These are phyloP conservation scores for Aspergillus hortae DNA, from an alignment of 2,329 filamentous ascomycete genomes.

Conservation along the genomic window DNA sequence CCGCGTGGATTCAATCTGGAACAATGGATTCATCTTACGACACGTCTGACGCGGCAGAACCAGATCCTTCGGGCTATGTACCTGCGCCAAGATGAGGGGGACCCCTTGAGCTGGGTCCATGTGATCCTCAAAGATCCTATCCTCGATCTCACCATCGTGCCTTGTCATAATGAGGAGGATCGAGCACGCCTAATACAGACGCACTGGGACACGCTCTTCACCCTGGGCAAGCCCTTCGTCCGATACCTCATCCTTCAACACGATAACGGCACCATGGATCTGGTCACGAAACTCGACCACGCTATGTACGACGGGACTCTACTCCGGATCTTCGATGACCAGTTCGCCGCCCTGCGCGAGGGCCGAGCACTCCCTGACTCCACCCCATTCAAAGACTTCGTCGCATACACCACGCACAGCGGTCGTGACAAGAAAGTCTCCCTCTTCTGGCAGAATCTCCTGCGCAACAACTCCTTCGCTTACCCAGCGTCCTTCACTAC, in stretches of 20 bases:
- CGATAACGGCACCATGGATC: constrained; percentile 18
- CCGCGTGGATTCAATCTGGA: constrained; percentile 8
- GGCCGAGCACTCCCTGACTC: constrained; percentile 4
- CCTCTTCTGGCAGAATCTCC: constrained; percentile 3
- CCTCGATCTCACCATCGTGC: constrained; percentile 10
- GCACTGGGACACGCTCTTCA: constrained; percentile 26
- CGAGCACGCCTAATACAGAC: constrained; percentile 18
- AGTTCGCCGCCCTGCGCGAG: constrained; percentile 26
- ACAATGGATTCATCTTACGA: constrained; percentile 13
- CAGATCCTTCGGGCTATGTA: constrained; percentile 12
- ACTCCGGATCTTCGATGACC: constrained; percentile 35
- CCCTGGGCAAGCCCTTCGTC: constrained; percentile 32
- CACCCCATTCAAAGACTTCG: constrained; percentile 25
- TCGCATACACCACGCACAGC: constrained; percentile 9
- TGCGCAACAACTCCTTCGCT: not conserved
- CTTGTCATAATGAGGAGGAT: constrained; percentile 18
- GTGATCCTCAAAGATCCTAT: constrained; percentile 16
- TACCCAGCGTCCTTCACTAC: constrained; percentile 13
- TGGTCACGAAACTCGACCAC: constrained; percentile 35
- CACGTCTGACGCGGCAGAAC: constrained; percentile 7
- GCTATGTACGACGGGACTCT: constrained; percentile 36
- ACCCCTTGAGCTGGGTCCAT: constrained; percentile 6
- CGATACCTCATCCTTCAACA: constrained; percentile 29
- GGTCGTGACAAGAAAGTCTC: not conserved
- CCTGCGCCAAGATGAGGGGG: constrained; percentile 1